A percentile compares a stretch with the other conserved stretches of the same genome.
phyloP scores from a whole-genome alignment of 1,284 basidiomycete species.

The Boletus smithii region DNA sequence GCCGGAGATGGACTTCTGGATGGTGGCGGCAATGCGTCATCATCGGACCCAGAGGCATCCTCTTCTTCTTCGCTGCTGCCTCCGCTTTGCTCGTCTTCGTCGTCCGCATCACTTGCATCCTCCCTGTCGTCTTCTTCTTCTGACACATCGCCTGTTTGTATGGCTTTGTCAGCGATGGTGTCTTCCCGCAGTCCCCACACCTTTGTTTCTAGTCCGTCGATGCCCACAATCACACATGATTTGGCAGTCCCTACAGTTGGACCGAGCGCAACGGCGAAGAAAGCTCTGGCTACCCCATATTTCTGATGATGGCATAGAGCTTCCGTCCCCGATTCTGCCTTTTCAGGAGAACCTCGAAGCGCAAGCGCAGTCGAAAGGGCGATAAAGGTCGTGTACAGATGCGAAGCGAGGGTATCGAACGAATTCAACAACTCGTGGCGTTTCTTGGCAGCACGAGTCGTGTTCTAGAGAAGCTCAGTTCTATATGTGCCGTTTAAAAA shows the following conservation, averaged over 20 bases:
- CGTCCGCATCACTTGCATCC: constrained; percentile 12
- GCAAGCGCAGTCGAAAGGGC: constrained; percentile 64
- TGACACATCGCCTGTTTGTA: background rate
- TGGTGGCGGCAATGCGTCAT: constrained; percentile 15
- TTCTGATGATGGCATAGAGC: too few species aligned
- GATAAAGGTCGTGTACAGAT: constrained; percentile 68
- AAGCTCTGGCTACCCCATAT: constrained; percentile 32
- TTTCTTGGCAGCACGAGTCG: constrained; percentile 51
- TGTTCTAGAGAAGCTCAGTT: constrained; percentile 27
- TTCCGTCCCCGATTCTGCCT: background rate
- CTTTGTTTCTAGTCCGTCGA: constrained; percentile 60
- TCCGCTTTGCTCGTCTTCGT: constrained; percentile 12
- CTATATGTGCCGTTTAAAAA: too few species aligned
- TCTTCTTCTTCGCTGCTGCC: constrained; percentile 26
- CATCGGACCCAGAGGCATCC: constrained; percentile 22
- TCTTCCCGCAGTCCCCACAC: constrained; percentile 50
- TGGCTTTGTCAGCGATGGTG: too few species aligned
- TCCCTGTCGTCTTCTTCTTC: background rate
- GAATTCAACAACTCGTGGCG: constrained; percentile 57
- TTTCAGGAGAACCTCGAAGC: constrained; percentile 20
- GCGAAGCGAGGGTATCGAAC: constrained; percentile 67
- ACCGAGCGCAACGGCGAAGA: constrained; percentile 62
- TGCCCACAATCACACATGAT: constrained; percentile 55
- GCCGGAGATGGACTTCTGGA: constrained; percentile 31
- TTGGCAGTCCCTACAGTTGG: constrained; percentile 57